phyloP scores from a whole-genome alignment of 2,329 filamentous ascomycete genomes.

The Microcyclospora tardicrescens region DNA sequence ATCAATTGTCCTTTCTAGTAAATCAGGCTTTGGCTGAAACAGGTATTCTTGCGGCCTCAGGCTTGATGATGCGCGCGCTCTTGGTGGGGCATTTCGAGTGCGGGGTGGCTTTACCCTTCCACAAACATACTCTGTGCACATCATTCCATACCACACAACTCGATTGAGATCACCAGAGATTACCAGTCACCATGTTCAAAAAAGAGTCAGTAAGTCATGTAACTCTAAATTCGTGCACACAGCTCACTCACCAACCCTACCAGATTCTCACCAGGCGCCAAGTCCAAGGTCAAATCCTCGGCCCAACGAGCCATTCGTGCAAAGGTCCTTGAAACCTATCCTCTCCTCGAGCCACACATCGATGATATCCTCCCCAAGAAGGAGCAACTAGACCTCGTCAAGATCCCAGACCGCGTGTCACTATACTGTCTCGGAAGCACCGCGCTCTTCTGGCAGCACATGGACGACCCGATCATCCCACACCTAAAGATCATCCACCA shows the following conservation, averaged over 20 bases:
- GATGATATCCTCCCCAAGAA: conserved; percentile 96
- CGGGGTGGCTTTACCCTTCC: no score
- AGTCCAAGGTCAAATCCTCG: conserved; percentile 95
- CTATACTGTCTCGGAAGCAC: conserved; percentile 70
- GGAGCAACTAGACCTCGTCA: conserved; percentile 75
- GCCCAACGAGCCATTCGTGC: conserved; percentile 76
- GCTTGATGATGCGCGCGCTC: no score
- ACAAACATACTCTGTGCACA: no score
- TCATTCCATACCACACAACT: no score
- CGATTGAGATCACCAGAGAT: neutral
- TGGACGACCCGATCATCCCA: conserved; percentile 64
- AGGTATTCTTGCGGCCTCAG: no score
- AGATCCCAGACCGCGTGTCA: conserved; percentile 80
- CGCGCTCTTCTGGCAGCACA: conserved; percentile 86
- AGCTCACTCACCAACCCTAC: conserved; percentile 1
- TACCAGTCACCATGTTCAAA: conserved; percentile 61
- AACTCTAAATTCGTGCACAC: neutral
- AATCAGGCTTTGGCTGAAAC: no score
- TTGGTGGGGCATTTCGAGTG: no score
- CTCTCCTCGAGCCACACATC: conserved; percentile 72
- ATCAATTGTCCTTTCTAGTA: no score
- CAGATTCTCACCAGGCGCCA: conserved; percentile 33
- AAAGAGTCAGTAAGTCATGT: conserved; percentile 55
- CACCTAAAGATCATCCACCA: conserved; percentile 82
- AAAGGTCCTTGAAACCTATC: conserved; percentile 73